These are phyloP conservation scores for Candida boidinii DNA, from an alignment of 805 yeast species.

Conservation along the genomic window DNA sequence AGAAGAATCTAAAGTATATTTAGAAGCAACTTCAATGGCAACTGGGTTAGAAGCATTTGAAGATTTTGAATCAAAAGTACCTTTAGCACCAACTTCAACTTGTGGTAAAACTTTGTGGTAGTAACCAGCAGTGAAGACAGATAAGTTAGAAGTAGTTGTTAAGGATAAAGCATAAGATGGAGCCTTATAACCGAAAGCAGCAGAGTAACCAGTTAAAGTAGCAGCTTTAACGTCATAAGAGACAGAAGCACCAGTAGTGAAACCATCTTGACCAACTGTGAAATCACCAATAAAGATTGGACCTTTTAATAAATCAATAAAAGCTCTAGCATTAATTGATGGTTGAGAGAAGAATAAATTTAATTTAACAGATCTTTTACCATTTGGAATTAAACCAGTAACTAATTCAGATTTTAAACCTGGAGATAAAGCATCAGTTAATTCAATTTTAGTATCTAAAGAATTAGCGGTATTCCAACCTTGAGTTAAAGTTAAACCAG, in stretches of 20 bases:
- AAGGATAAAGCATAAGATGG: constrained; percentile 81
- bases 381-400: constrained; percentile 81
- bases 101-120: constrained; percentile 89
- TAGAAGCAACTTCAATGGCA: constrained; percentile 91
- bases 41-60: constrained; percentile 70
- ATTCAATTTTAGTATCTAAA: constrained; percentile 87
- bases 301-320: constrained; percentile 91
- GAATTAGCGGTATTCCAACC: constrained; percentile 96
- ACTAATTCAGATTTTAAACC: constrained; percentile 91
- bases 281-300: constrained; percentile 94
- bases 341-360: constrained; percentile 90
- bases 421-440: constrained; percentile 85
- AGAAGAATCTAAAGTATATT: constrained; percentile 80
- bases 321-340: constrained; percentile 87
- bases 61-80: constrained; percentile 82
- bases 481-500: constrained; percentile 91
- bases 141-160: constrained; percentile 76
- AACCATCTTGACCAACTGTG: constrained; percentile 91
- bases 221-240: constrained; percentile 94
- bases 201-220: constrained; percentile 86
- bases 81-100: constrained; percentile 97
- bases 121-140: constrained; percentile 90
- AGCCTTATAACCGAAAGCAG: constrained; percentile 88
- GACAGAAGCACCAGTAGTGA: constrained; percentile 94
- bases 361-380: constrained; percentile 78